Evolutionary conservation across 1,284 basidiomycete genomes (phyloP), one percentile per base, ranked within the genome.

Genomic region (Megacollybia platyphylla): DNA sequence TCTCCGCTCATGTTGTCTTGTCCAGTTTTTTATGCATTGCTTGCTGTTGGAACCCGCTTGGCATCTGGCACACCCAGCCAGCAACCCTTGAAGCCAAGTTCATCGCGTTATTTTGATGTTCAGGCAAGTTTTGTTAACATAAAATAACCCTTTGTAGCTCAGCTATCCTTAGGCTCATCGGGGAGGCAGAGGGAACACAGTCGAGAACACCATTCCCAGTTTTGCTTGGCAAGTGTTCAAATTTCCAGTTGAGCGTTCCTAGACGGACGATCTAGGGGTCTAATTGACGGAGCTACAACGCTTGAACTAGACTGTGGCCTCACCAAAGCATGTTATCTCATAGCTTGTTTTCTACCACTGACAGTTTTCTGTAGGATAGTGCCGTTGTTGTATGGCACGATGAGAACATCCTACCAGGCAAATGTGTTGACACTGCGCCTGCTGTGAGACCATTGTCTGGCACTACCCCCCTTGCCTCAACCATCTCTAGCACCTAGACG

Each of bases 371-470:
- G 5, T 52, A 83, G 76, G 84, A 87, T 54, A 81, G 79, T 9
- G 68, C 73, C 36, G 76, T 82, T 7, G 65, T 88, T 34, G 80
- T 88, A 2, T 87, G 82, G 81, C 85, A 88, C 53, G 85, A 88
- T 56, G 76, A 79, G 56, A 64, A 66, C 40, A 79, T 87, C 49
- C 57, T 61, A 1, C 49, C 70, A 2, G 63, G 64, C 31, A 87
- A 86, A 55, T 87, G 83, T 55, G 52, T 56, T 31, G 84, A 87
- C 54, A 86, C 82, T 1, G 51, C 48, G 8, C 78, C 83, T 31
- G 73, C 54, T 38, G 80, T 83, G 52, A 53, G 69, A 48, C 26
- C n/a, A 15, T 8, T 17, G 11, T 35, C 27, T 34, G 31, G 31
- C 31, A 34, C 15, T 15, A 2, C 7, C 11, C 10, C 10, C 10